Conservation (phyloP, 2,329 filamentous ascomycete species). For the Ophiostoma himal-ulmi region DNA sequence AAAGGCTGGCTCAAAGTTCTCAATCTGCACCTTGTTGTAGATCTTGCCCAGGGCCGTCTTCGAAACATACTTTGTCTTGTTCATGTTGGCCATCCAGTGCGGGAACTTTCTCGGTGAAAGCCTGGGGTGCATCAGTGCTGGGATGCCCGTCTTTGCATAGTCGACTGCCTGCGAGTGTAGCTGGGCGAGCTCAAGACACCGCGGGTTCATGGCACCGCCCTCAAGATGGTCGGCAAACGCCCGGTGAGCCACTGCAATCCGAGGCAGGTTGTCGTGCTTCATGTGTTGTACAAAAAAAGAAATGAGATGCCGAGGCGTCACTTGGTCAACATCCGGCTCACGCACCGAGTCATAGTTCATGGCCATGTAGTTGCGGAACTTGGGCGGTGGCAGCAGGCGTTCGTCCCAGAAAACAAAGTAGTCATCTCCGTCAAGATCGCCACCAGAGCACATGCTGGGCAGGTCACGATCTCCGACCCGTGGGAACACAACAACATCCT, state of each 20-base stretch:
- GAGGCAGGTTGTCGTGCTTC: conserved; percentile 76
- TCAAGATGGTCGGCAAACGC: conserved; percentile 62
- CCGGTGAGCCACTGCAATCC: conserved; percentile 77
- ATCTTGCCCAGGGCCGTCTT: conserved; percentile 68
- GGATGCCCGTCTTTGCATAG: conserved; percentile 82
- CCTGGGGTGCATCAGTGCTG: conserved; percentile 59
- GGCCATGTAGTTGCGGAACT: conserved; percentile 60
- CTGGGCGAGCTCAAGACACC: conserved; percentile 67
- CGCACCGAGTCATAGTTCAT: conserved; percentile 67
- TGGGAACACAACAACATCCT: conserved; percentile 82
- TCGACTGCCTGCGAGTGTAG: conserved; percentile 91
- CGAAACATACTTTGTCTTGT: conserved; percentile 58
- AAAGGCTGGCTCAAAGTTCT: conserved; percentile 69
- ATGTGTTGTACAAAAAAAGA: conserved; percentile 89
- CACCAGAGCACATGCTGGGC: conserved; percentile 91
- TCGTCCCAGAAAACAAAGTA: conserved; percentile 91
- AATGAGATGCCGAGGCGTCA: conserved; percentile 67
- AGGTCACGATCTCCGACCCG: conserved; percentile 51
- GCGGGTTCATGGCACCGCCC: conserved; percentile 59
- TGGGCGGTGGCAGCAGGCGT: conserved; percentile 55
- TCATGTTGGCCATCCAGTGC: conserved; percentile 77
- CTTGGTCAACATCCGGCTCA: conserved; percentile 53
- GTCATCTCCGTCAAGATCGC: conserved; percentile 92
- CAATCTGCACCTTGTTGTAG: conserved; percentile 65
- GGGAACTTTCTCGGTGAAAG: conserved; percentile 64